Evolutionary conservation across 2,329 filamentous ascomycete species (phyloP).

Genomic region (Neofusicoccum kwambonambiense): DNA sequence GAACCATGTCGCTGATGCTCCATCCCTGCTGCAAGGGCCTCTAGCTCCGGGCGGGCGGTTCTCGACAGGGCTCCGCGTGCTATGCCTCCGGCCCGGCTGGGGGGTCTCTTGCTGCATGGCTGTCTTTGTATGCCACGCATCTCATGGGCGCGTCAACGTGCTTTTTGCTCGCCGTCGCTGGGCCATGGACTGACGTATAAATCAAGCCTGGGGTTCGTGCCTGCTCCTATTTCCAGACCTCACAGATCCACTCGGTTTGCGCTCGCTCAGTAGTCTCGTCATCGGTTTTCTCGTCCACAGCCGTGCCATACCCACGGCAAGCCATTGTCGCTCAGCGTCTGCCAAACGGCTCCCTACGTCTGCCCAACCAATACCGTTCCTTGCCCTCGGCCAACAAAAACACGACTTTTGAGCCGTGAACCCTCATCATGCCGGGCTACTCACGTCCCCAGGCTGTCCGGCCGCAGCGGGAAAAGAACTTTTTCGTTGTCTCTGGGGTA

Average conservation of each 20-base stretch:
- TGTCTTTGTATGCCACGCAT: constrained; percentile 18
- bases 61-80: constrained; percentile 4
- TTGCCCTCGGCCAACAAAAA: neutral
- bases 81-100: constrained; percentile 1
- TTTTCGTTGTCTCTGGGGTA: constrained; percentile 20
- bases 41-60: constrained; percentile 1
- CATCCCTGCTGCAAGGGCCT: constrained; percentile 15
- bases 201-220: neutral
- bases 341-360: constrained; percentile 14
- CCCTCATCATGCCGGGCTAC: neutral
- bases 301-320: neutral
- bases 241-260: neutral
- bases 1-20: constrained; percentile 10
- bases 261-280: neutral
- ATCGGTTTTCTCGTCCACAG: neutral
- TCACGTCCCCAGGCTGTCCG: neutral
- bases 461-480: constrained; percentile 16
- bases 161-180: constrained; percentile 3
- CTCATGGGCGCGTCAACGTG: constrained; percentile 5
- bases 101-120: constrained; percentile 1
- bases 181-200: constrained; percentile 11
- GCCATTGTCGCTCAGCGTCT: constrained; percentile 13
- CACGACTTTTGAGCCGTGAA: neutral
- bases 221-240: neutral
- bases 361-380: neutral